Evolutionary conservation across 2,329 filamentous ascomycete species (phyloP).

Genomic region (Thielaviopsis euricoi): DNA sequence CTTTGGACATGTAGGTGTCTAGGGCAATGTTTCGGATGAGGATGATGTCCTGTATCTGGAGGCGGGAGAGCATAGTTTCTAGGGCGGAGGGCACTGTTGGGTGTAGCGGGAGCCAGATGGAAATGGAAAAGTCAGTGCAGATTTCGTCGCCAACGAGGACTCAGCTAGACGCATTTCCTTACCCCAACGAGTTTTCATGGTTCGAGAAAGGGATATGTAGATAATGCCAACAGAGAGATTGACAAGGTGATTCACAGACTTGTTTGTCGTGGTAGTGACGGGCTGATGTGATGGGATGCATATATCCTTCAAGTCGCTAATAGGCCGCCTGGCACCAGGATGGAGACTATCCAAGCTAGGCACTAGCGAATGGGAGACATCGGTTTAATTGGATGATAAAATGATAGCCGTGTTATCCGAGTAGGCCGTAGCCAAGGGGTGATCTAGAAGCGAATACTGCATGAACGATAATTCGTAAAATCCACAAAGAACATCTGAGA

Average conservation of each 20-base stretch:
- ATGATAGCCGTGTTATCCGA: neutral
- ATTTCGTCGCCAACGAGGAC: constrained; percentile 76
- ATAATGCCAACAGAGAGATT: constrained; percentile 71
- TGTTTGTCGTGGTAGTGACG: constrained; percentile 40
- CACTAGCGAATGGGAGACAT: neutral
- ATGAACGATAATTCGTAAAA: constrained; percentile 5
- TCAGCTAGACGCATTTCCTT: constrained; percentile 52
- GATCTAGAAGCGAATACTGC: neutral
- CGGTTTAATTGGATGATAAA: neutral
- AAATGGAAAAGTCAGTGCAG: constrained; percentile 60
- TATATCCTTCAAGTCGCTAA: constrained; percentile 49
- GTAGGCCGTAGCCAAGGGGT: neutral
- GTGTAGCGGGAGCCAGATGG: constrained; percentile 55
- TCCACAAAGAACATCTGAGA: neutral
- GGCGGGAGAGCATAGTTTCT: constrained; percentile 20
- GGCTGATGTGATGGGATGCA: constrained; percentile 42
- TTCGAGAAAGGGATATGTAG: constrained; percentile 48
- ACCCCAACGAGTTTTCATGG: constrained; percentile 50
- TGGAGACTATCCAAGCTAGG: constrained; percentile 2
- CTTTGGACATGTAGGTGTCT: constrained; percentile 54
- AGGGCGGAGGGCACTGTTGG: constrained; percentile 7
- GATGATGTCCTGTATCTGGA: constrained; percentile 61
- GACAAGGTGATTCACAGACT: constrained; percentile 35
- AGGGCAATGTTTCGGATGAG: constrained; percentile 67
- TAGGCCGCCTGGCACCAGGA: constrained; percentile 14